phyloP scores from a whole-genome alignment of 345 rosid genomes.

The Acer saccharum region DNA sequence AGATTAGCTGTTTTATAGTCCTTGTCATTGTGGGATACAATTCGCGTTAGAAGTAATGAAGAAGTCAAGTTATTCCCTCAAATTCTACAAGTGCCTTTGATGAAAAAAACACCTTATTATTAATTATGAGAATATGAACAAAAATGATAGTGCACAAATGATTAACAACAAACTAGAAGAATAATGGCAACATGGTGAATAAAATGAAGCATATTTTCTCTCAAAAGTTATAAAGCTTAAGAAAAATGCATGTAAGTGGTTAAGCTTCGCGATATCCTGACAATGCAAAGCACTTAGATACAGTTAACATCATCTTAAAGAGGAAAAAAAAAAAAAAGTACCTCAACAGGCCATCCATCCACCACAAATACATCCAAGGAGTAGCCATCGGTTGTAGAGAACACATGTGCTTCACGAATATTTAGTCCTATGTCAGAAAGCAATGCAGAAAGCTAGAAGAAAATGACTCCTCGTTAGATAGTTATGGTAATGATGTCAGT shows the following conservation, averaged over 20 bases:
- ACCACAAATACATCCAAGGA: slow-evolving; percentile 80
- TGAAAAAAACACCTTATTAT: background rate
- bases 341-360: slow-evolving; percentile 76
- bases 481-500: background rate
- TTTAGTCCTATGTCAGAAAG: slow-evolving; percentile 79
- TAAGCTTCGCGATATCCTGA: background rate
- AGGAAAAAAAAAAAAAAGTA: slow-evolving; percentile 23
- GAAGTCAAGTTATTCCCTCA: too few relatives aligned
- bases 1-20: too few relatives aligned
- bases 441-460: slow-evolving; percentile 69
- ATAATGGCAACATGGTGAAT: background rate
- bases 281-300: background rate
- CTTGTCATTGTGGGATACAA: too few relatives aligned
- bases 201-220: background rate
- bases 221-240: background rate
- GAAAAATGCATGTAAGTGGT: background rate
- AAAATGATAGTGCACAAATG: background rate
- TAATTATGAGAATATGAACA: background rate
- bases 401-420: slow-evolving; percentile 83
- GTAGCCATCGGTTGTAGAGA: slow-evolving; percentile 78
- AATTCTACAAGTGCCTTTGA: background rate
- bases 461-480: slow-evolving; percentile 27
- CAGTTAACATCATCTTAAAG: background rate
- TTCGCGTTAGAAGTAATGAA: too few relatives aligned
- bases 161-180: background rate